Conservation (phyloP, 2,329 filamentous ascomycete genomes). For the Lecanosticta acicola region DNA sequence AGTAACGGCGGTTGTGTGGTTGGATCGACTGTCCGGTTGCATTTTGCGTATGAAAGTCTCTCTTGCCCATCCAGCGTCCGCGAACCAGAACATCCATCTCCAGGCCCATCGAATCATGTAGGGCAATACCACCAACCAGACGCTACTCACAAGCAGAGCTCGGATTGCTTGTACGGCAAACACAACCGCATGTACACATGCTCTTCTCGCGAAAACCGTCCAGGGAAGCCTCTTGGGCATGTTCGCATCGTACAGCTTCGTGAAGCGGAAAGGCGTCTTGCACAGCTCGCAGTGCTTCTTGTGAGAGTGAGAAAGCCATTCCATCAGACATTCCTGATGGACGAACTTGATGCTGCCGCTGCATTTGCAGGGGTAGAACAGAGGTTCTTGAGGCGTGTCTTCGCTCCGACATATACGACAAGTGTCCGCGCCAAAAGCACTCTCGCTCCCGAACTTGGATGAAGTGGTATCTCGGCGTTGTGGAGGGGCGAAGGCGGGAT, state of each 20-base stretch:
- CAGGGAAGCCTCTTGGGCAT: constrained; percentile 84
- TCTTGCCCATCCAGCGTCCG: constrained; percentile 64
- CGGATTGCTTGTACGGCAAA: constrained; percentile 39
- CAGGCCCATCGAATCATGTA: constrained; percentile 88
- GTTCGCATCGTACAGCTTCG: constrained; percentile 88
- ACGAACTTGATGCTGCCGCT: constrained; percentile 98
- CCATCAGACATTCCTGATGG: constrained; percentile 96
- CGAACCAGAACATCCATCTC: constrained; percentile 92
- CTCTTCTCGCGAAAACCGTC: constrained; percentile 73
- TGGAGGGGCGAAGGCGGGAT: constrained; percentile 40
- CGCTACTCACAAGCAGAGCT: constrained; percentile 68
- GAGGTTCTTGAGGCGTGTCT: constrained; percentile 70
- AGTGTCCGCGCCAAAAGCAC: constrained; percentile 62
- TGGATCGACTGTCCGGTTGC: constrained; percentile 10
- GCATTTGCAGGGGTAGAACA: constrained; percentile 98
- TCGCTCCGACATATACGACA: constrained; percentile 96
- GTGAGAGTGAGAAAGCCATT: constrained; percentile 96
- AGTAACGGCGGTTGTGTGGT: not conserved
- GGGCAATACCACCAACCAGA: constrained; percentile 86
- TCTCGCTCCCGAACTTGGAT: constrained; percentile 7
- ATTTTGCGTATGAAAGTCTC: constrained; percentile 32
- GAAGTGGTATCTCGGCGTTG: constrained; percentile 22
- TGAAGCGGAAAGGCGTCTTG: constrained; percentile 97
- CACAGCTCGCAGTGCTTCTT: constrained; percentile 99
- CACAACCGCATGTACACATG: constrained; percentile 62